These are phyloP conservation scores for Tetraselmis chui DNA, from an alignment of 139 green algal species.

Conservation along the genomic window DNA sequence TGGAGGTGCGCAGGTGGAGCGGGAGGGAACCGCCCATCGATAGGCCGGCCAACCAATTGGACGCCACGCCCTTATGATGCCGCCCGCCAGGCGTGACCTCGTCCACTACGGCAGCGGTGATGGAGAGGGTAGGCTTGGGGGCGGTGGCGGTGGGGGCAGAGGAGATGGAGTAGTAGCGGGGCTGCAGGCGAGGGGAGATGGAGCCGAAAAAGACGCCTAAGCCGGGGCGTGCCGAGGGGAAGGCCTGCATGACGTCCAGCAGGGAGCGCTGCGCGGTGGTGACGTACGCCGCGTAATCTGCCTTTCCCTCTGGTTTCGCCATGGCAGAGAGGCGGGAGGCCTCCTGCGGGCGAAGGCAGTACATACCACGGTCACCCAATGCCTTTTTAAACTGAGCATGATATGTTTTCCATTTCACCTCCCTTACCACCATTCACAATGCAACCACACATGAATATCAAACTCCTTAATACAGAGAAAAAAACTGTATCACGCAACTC, in stretches of 20 bases:
- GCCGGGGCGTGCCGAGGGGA: slow-evolving; percentile 65
- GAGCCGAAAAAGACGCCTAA: slow-evolving; percentile 84
- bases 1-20: slow-evolving; percentile 74
- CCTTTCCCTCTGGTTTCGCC: slow-evolving; percentile 54
- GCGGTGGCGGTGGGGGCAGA: slow-evolving; percentile 48
- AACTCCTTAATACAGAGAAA: too few relatives aligned
- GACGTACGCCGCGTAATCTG: slow-evolving; percentile 57
- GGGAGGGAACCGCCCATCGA: slow-evolving; percentile 33
- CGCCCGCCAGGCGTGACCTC: slow-evolving; percentile 58
- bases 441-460: too few relatives aligned
- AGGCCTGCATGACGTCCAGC: slow-evolving; percentile 77
- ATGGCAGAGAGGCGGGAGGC: slow-evolving; percentile 51
- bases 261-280: slow-evolving; percentile 34
- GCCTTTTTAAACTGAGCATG: too few relatives aligned
- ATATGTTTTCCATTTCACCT: too few relatives aligned
- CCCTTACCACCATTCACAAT: too few relatives aligned
- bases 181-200: slow-evolving; percentile 74
- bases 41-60: slow-evolving; percentile 43
- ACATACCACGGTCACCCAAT: too few relatives aligned
- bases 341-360: too few relatives aligned
- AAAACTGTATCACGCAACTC: too few relatives aligned
- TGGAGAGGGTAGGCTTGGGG: slow-evolving; percentile 59
- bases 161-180: slow-evolving; percentile 86
- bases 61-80: slow-evolving; percentile 61
- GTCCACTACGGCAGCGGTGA: slow-evolving; percentile 78